Evolutionary conservation across 2,329 filamentous ascomycete genomes (phyloP).

Genomic region (Xylaria sp.): DNA sequence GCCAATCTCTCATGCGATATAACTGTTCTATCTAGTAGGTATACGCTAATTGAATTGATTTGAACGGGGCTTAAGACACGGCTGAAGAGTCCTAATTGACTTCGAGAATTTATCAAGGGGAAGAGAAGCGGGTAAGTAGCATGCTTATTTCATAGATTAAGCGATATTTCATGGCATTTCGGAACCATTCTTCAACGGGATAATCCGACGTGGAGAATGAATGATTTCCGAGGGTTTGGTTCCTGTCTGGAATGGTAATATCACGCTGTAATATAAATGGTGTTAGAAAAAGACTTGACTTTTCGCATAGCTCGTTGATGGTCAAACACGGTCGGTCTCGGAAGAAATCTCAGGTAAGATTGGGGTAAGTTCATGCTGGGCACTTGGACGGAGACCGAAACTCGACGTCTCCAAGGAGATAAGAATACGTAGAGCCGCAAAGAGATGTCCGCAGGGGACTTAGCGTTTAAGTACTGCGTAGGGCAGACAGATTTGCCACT

Average conservation of each 20-base stretch:
- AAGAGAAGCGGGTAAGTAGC: not conserved
- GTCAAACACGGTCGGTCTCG: slow-evolving; percentile 45
- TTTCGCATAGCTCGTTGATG: not conserved
- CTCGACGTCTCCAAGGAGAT: slow-evolving; percentile 18
- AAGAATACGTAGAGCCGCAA: slow-evolving; percentile 31
- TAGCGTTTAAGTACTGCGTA: not conserved
- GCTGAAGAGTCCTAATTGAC: not conserved
- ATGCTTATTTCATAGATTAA: slow-evolving; percentile 10
- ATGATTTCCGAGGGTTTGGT: not conserved
- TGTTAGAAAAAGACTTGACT: not conserved
- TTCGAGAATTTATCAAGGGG: not conserved
- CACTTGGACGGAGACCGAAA: slow-evolving; percentile 27
- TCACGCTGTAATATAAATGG: not conserved
- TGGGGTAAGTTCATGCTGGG: slow-evolving; percentile 19
- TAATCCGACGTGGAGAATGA: not conserved
- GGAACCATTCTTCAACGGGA: not conserved
- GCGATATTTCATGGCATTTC: not conserved
- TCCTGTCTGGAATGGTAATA: not conserved
- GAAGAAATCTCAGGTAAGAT: slow-evolving; percentile 33
- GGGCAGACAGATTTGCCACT: not conserved
- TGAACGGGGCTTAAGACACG: not conserved
- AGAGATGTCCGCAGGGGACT: not conserved
- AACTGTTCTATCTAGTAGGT: not conserved
- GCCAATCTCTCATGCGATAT: not conserved
- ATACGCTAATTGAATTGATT: not conserved